These are phyloP conservation scores for Kwoniella heveanensis DNA, from an alignment of 768 basidiomycete genomes.

Conservation along the genomic window DNA sequence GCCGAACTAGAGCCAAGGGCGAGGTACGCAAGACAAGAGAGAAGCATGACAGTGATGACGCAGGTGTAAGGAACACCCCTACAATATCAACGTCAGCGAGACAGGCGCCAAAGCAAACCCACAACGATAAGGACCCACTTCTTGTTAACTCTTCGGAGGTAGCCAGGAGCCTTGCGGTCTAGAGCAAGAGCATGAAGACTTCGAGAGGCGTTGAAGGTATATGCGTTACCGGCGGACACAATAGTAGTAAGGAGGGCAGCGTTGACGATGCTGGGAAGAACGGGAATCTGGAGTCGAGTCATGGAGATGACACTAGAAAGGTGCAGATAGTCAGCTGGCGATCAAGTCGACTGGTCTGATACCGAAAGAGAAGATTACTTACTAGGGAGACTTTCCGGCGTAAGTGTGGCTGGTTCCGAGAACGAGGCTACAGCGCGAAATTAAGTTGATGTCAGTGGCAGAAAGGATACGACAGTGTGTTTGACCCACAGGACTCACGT, in stretches of 20 bases:
- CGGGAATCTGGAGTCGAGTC: conserved; percentile 28
- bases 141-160: conserved; percentile 24
- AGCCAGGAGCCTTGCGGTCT: conserved; percentile 24
- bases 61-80: conserved; percentile 33
- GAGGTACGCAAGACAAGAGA: conserved; percentile 36
- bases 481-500: conserved; percentile 27
- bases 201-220: conserved; percentile 32
- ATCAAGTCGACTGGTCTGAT: neutral
- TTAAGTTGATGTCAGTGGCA: neutral
- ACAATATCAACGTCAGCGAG: too few species aligned
- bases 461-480: too few species aligned
- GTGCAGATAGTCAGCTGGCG: neutral
- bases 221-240: conserved; percentile 24
- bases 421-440: conserved; percentile 1
- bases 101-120: too few species aligned
- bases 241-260: conserved; percentile 20
- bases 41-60: conserved; percentile 28
- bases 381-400: conserved; percentile 31
- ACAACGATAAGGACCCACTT: neutral
- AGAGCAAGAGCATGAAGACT: conserved; percentile 28
- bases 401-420: conserved; percentile 11
- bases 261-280: conserved; percentile 30
- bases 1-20: conserved; percentile 32
- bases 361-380: neutral
- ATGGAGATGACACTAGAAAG: conserved; percentile 22